These are phyloP conservation scores for Hygrophila difformis DNA, from an alignment of 257 asterid genomes.

Conservation along the genomic window DNA sequence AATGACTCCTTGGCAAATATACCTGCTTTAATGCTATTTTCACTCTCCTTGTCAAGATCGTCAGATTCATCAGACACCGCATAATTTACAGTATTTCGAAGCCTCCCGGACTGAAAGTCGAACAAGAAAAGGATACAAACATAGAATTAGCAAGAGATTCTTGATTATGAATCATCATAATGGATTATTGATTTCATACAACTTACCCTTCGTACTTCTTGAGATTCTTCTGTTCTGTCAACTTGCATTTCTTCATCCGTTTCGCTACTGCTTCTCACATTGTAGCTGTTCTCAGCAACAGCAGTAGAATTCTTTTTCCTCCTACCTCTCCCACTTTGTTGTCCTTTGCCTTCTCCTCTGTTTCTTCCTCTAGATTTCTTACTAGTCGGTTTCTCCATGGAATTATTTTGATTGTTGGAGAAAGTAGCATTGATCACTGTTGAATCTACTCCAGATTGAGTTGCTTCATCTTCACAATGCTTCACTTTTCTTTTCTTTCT, in stretches of 20 bases:
- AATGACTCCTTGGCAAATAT: slow-evolving; percentile 16
- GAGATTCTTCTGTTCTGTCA: slow-evolving; percentile 28
- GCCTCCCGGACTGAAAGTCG: slow-evolving; percentile 57
- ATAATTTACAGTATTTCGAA: slow-evolving; percentile 52
- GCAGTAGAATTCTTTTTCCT: slow-evolving; percentile 22
- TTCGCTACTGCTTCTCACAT: slow-evolving; percentile 22
- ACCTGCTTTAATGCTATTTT: slow-evolving; percentile 15
- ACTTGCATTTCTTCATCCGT: slow-evolving; percentile 29
- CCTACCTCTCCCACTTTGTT: slow-evolving; percentile 30
- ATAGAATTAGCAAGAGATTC: not conserved
- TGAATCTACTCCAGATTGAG: slow-evolving; percentile 20
- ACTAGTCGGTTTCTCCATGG: slow-evolving; percentile 16
- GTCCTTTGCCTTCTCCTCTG: slow-evolving; percentile 24
- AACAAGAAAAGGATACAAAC: not conserved
- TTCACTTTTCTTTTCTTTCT: slow-evolving; percentile 42
- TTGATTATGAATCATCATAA: not conserved
- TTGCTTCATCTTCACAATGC: slow-evolving; percentile 22
- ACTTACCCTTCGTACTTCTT: slow-evolving; percentile 63
- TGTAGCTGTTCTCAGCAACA: slow-evolving; percentile 24
- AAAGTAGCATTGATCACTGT: slow-evolving; percentile 21
- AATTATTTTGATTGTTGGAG: slow-evolving; percentile 18
- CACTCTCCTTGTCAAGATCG: slow-evolving; percentile 20
- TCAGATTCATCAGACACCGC: slow-evolving; percentile 27
- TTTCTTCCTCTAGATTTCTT: slow-evolving; percentile 29
- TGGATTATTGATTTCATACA: not conserved